Conservation (phyloP, 2,329 filamentous ascomycete genomes). For the Decorospora gaudefroyi region DNA sequence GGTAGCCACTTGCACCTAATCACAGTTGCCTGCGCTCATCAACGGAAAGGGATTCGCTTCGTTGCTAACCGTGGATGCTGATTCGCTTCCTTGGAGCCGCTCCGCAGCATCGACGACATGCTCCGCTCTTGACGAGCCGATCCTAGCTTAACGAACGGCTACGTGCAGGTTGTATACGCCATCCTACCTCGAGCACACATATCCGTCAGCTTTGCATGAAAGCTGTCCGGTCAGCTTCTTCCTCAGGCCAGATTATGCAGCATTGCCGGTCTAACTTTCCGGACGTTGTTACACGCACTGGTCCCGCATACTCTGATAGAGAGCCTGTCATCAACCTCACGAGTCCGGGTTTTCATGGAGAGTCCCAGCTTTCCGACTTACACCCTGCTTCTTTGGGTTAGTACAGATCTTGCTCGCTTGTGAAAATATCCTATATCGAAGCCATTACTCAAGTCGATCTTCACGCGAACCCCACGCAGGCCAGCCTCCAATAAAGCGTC, state of each 20-base stretch:
- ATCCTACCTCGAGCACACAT: not conserved
- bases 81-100: conserved; percentile 29
- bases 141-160: conserved; percentile 24
- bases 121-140: conserved; percentile 22
- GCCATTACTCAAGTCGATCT: too few relatives aligned
- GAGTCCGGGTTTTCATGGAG: not conserved
- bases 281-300: conserved; percentile 22
- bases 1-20: conserved; percentile 14
- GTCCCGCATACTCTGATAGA: conserved; percentile 2
- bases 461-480: conserved; percentile 4
- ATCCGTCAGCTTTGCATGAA: conserved; percentile 1
- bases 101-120: conserved; percentile 23
- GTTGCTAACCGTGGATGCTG: not conserved
- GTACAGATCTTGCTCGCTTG: not conserved
- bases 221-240: conserved; percentile 2
- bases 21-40: too few relatives aligned
- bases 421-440: not conserved
- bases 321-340: not conserved
- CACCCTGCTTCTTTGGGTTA: not conserved
- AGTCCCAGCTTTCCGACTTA: not conserved
- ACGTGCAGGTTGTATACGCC: conserved; percentile 16
- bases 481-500: conserved; percentile 12
- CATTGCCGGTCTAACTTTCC: conserved; percentile 8
- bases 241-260: conserved; percentile 13
- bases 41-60: not conserved